Evolutionary conservation across 177 flowering plant species (phyloP), one percentile per base, ranked within the genome.

Genomic region (Vitis hybrid): DNA sequence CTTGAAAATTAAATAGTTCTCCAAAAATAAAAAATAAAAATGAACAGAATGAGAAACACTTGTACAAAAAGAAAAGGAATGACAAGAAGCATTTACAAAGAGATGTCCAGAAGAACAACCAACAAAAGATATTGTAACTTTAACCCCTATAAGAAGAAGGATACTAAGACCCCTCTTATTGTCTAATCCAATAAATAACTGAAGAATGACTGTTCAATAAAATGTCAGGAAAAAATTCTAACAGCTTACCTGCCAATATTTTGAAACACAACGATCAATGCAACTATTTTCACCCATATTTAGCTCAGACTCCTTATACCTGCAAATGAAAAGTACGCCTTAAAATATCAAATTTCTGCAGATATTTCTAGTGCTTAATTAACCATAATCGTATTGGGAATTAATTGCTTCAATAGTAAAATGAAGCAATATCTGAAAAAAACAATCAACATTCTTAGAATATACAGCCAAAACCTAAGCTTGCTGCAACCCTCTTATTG

Each of bases 271-370:
- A 1, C 98, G 97, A 73, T 93, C 99, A 77, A 96, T 92, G 85
- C 99, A 96, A 72, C 92, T 90, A 60, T 88, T 95, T 80, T 95
- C 99, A 65, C 97, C 99, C 96, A 95, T 90, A 76, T 93, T 87
- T 65, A 93, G 85, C 80, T 95, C 99, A 68, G 88, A 56, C 52
- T 95, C 98, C 80, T 93, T 95, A 84, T 89, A 90, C 86, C 99
- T 95, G 82, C 56, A 66, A 67, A 71, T 5, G 69, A 1, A 64
- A 56, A 12, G 29, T 13, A 15, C 45, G 10, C 21, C 45, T 58
- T 6, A 7, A 2, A 62, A 13, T 52, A n/a, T 21, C 56, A 51
- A 19, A 50, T 52, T 13, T 52, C 15, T 5, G n/a, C 53, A 8
- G 51, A 2, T 49, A 5, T 16, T 50, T 26, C 49, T 5, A 4